Conservation (phyloP, 2,329 filamentous ascomycete species). For the Nigrospora sphaerica region DNA sequence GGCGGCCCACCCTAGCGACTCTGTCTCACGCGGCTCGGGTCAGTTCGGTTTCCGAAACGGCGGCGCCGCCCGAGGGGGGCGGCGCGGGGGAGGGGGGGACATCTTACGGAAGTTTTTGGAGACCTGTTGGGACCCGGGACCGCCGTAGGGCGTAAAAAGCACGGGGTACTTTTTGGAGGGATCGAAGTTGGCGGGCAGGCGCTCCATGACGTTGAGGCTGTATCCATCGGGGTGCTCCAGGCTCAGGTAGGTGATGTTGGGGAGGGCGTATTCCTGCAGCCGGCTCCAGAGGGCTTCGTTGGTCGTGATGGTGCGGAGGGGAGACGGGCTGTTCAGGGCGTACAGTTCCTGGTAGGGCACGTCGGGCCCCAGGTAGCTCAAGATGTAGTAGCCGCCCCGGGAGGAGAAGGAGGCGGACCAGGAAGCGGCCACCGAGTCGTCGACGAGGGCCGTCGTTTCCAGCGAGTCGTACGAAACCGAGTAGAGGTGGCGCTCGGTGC, state of each 20-base stretch:
- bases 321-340: slow-evolving; percentile 40
- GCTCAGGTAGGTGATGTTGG: slow-evolving; percentile 57
- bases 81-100: too few species aligned
- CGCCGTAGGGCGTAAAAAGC: slow-evolving; percentile 62
- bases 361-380: slow-evolving; percentile 58
- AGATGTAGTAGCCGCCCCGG: slow-evolving; percentile 55
- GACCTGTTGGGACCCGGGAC: slow-evolving; percentile 56
- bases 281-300: slow-evolving; percentile 49
- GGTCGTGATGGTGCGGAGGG: slow-evolving; percentile 51
- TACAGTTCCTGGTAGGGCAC: slow-evolving; percentile 65
- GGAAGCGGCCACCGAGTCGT: slow-evolving; percentile 49
- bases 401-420: slow-evolving; percentile 62
- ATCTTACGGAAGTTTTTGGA: slow-evolving; percentile 39
- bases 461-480: slow-evolving; percentile 52
- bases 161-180: slow-evolving; percentile 56
- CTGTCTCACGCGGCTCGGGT: slow-evolving; percentile 4
- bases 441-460: slow-evolving; percentile 52
- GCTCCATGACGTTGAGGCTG: slow-evolving; percentile 57
- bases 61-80: too few species aligned
- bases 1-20: slow-evolving; percentile 47
- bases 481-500: slow-evolving; percentile 61
- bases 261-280: slow-evolving; percentile 54
- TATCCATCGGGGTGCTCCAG: slow-evolving; percentile 55
- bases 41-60: too few species aligned
- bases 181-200: slow-evolving; percentile 58